Percentiles rank a stretch among this genome's conserved stretches.
These are phyloP conservation scores for Helichrysum umbraculigerum DNA, from an alignment of 129 eudicot genomes.

Conservation along the genomic window DNA sequence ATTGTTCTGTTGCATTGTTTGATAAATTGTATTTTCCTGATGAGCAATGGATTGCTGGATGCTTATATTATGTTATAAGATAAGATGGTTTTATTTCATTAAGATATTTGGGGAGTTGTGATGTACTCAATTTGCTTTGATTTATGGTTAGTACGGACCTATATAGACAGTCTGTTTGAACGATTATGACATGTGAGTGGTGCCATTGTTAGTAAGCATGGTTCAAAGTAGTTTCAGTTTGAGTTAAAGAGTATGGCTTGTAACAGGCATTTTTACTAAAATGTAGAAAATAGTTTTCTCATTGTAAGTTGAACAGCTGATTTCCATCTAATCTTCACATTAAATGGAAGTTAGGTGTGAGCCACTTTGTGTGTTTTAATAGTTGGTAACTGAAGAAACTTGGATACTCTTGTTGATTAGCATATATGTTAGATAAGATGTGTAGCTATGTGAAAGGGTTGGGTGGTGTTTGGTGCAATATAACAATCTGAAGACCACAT, in stretches of 20 bases:
- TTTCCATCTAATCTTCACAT: not conserved
- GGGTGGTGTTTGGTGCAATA: constrained; percentile 4
- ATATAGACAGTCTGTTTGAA: constrained; percentile 11
- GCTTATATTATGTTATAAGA: not conserved
- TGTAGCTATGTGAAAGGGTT: constrained; percentile 15
- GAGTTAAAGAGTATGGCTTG: not conserved
- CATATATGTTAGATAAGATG: not conserved
- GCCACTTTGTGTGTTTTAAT: constrained; percentile 8
- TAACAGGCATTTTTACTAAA: not conserved
- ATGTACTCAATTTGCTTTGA: constrained; percentile 10
- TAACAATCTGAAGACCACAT: not conserved
- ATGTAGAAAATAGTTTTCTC: not conserved
- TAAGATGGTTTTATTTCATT: not conserved
- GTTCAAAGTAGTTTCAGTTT: constrained; percentile 2
- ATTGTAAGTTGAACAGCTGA: not conserved
- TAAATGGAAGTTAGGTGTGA: not conserved
- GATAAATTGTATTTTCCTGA: not conserved
- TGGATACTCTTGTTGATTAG: constrained; percentile 1
- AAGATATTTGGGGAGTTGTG: constrained; percentile 3
- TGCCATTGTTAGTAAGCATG: constrained; percentile 15
- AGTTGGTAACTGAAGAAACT: constrained; percentile 1
- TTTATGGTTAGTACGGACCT: not conserved
- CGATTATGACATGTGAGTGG: constrained; percentile 24
- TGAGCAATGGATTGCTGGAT: not conserved
- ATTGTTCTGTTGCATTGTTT: not conserved